Evolutionary conservation across 192 early-diverging fungal species (phyloP).

Genomic region (Mortierella hygrophila): DNA sequence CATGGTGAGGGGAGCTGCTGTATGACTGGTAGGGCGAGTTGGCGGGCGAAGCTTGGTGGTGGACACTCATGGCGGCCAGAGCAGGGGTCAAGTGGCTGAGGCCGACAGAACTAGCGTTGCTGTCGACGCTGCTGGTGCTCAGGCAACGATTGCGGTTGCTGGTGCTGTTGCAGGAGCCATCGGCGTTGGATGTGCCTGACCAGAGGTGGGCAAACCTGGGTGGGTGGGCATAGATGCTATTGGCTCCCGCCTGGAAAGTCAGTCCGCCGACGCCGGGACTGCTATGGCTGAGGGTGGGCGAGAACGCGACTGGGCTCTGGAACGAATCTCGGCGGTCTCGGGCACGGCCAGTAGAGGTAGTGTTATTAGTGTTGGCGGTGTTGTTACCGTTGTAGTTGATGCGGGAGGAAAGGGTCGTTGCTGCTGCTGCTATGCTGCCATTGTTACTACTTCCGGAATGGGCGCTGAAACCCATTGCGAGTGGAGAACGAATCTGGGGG

Average conservation of each 20-base stretch:
- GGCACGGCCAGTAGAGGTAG: slow-evolving; percentile 17
- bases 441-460: slow-evolving; percentile 3
- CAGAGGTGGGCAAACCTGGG: slow-evolving; percentile 21
- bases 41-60: slow-evolving; percentile 27
- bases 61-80: slow-evolving; percentile 43
- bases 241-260: neutral
- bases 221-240: slow-evolving; percentile 22
- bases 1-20: slow-evolving; percentile 33
- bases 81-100: slow-evolving; percentile 44
- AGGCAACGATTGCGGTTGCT: slow-evolving; percentile 40
- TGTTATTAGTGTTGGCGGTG: neutral
- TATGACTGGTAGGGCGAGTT: slow-evolving; percentile 48
- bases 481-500: slow-evolving; percentile 45
- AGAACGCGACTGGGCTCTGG: slow-evolving; percentile 38
- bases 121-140: slow-evolving; percentile 48
- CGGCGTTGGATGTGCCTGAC: slow-evolving; percentile 1
- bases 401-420: neutral
- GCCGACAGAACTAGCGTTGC: slow-evolving; percentile 48
- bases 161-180: slow-evolving; percentile 1
- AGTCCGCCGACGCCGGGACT: slow-evolving; percentile 16
- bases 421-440: slow-evolving; percentile 9
- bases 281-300: slow-evolving; percentile 31
- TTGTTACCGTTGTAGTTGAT: neutral
- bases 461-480: slow-evolving; percentile 36
- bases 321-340: slow-evolving; percentile 38